Conservation (phyloP, 176 grass and related monocot species). For the Oryza glaberrima region DNA sequence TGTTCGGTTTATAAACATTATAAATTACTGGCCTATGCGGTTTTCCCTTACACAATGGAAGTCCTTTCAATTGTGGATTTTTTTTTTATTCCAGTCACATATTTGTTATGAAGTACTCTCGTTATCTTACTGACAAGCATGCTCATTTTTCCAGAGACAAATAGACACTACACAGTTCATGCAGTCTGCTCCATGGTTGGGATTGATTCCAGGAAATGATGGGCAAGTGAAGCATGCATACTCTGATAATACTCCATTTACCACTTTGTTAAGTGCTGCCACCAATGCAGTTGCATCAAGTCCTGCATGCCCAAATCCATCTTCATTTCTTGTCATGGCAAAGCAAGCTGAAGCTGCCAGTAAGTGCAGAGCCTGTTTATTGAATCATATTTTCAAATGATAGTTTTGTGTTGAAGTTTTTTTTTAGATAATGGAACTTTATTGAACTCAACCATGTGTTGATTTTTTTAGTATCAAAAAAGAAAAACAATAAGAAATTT, state of each 20-base stretch:
- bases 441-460: background rate
- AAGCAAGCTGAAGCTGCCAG: conserved; percentile 99
- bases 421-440: no score
- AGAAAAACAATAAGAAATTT: conserved; percentile 2
- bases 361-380: conserved; percentile 54
- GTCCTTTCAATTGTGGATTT: background rate
- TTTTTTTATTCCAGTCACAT: background rate
- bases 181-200: conserved; percentile 90
- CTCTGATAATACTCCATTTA: conserved; percentile 70
- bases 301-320: conserved; percentile 85
- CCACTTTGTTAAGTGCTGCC: conserved; percentile 64
- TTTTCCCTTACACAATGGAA: background rate
- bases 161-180: conserved; percentile 89
- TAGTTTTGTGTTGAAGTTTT: background rate
- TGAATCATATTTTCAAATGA: conserved; percentile 12
- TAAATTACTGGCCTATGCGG: background rate
- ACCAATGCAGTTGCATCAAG: conserved; percentile 71
- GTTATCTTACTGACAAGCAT: conserved; percentile 26
- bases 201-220: conserved; percentile 82
- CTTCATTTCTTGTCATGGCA: conserved; percentile 90
- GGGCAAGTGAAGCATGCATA: conserved; percentile 74
- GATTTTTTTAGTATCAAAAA: background rate
- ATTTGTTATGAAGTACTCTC: background rate
- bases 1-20: conserved; percentile 11
- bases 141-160: conserved; percentile 69